Percentiles rank a stretch among this genome's conserved stretches.
These are phyloP conservation scores for Hericium erinaceus DNA, from an alignment of 768 basidiomycete species.

Conservation along the genomic window DNA sequence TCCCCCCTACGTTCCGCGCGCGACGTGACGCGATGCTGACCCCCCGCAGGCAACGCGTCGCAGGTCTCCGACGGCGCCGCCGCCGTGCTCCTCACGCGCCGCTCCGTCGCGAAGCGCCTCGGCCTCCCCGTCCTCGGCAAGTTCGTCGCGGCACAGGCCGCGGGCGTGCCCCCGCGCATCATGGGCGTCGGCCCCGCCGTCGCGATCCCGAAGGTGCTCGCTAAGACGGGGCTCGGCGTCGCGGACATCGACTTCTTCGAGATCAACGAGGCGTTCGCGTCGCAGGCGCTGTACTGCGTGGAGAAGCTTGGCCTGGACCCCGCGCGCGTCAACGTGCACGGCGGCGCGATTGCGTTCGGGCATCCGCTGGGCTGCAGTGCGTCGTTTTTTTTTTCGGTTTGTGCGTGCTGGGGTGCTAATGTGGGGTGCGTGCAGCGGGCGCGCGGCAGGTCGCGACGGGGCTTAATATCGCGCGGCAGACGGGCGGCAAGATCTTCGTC, in stretches of 20 bases:
- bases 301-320: constrained; percentile 60
- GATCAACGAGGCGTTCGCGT: constrained; percentile 89
- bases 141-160: constrained; percentile 57
- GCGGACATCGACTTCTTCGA: constrained; percentile 85
- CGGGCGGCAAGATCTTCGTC: constrained; percentile 66
- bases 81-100: constrained; percentile 75
- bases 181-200: constrained; percentile 91
- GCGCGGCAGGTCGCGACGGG: constrained; percentile 85
- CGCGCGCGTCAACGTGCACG: constrained; percentile 78
- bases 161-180: constrained; percentile 79
- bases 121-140: constrained; percentile 85
- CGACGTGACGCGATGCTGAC: not conserved
- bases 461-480: constrained; percentile 71
- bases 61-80: constrained; percentile 93
- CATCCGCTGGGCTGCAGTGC: constrained; percentile 81
- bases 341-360: constrained; percentile 85
- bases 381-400: constrained; percentile 22
- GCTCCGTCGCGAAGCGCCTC: constrained; percentile 72
- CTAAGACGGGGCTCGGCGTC: constrained; percentile 51
- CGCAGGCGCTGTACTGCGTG: constrained; percentile 68
- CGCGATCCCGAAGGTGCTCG: constrained; percentile 72
- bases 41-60: constrained; percentile 58
- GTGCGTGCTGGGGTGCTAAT: constrained; percentile 1
- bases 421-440: constrained; percentile 40
- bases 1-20: not conserved